Conservation (phyloP, 73 alveolate species). For the Tetrahymena thermophila region DNA sequence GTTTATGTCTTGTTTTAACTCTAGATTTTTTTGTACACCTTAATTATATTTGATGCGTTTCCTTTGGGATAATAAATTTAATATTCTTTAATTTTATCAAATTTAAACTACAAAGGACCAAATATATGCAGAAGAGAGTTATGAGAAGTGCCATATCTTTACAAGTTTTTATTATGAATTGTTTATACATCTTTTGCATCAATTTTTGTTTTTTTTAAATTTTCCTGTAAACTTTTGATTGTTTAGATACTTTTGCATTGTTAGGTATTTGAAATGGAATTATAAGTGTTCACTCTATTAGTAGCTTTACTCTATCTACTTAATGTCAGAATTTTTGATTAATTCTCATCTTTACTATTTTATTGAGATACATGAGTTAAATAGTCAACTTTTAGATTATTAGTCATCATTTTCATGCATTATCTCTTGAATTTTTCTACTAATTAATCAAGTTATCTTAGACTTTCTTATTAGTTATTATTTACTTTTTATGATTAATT, state of each 20-base stretch:
- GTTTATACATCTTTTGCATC: neutral
- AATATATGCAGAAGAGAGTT: neutral
- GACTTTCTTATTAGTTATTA: neutral
- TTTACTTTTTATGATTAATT: neutral
- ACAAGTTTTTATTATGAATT: neutral
- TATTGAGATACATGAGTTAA: neutral
- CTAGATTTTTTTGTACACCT: neutral
- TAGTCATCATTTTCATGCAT: neutral
- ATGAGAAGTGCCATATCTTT: neutral
- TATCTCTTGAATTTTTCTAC: neutral
- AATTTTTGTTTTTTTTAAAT: neutral
- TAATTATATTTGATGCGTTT: neutral
- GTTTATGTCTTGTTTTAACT: neutral
- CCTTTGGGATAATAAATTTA: neutral
- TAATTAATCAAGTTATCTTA: neutral
- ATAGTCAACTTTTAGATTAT: neutral
- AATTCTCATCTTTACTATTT: neutral
- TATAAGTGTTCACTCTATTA: neutral
- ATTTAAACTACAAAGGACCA: neutral
- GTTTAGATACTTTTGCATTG: neutral
- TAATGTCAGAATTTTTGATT: neutral
- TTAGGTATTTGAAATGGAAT: neutral
- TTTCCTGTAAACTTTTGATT: neutral
- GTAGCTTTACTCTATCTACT: neutral
- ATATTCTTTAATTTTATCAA: neutral